A percentile compares a stretch with the other conserved stretches of the same genome.
Conservation (phyloP, 148 eudicot genomes). For the Rhododendron griersonianum region DNA sequence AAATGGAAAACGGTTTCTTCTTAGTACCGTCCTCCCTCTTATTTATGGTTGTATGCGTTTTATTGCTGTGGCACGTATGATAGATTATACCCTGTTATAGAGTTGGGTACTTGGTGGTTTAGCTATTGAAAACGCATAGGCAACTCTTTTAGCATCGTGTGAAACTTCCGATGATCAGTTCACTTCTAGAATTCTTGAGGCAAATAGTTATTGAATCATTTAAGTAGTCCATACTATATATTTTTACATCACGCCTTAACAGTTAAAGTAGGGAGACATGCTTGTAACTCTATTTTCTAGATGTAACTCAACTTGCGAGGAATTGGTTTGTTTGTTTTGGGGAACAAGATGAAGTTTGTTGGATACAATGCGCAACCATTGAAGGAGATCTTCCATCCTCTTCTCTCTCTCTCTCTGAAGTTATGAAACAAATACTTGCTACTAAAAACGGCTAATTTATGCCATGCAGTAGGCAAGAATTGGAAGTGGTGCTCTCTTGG, state of each 20-base stretch:
- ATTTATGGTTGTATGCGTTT: not conserved
- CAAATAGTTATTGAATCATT: not conserved
- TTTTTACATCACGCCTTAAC: not conserved
- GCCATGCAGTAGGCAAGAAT: constrained; percentile 80
- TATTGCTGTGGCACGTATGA: not conserved
- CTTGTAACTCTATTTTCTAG: not conserved
- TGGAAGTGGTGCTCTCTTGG: constrained; percentile 70
- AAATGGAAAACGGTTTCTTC: not conserved
- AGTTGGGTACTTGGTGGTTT: constrained; percentile 3
- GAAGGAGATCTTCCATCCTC: not conserved
- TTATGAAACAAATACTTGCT: not conserved
- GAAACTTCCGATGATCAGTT: not conserved
- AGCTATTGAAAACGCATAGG: not conserved
- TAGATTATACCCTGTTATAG: not conserved
- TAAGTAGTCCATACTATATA: not conserved
- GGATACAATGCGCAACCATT: not conserved
- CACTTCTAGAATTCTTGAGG: not conserved
- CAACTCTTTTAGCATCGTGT: not conserved
- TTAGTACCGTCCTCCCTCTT: not conserved
- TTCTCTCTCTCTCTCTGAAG: not conserved
- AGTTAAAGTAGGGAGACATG: not conserved
- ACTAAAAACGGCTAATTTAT: constrained; percentile 24
- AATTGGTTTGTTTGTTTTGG: not conserved
- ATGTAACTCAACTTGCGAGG: not conserved
- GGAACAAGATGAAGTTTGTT: not conserved